phyloP scores from a whole-genome alignment of 2,329 filamentous ascomycete species.

The Ophiostoma ips region DNA sequence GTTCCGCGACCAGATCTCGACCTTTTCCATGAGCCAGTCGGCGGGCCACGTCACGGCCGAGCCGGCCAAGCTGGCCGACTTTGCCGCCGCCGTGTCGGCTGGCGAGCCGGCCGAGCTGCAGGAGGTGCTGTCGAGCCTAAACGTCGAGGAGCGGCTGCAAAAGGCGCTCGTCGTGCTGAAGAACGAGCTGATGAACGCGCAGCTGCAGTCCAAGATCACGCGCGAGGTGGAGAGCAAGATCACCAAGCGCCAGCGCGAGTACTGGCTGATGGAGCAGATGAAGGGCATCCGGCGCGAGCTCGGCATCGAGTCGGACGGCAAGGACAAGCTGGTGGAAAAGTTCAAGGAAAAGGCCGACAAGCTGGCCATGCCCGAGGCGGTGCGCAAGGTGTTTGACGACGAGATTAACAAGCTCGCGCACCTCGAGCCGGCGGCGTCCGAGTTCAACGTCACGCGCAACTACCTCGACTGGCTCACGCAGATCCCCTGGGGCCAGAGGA shows the following conservation, averaged over 20 bases:
- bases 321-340: constrained; percentile 93
- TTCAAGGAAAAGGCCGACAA: constrained; percentile 93
- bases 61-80: constrained; percentile 88
- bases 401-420: constrained; percentile 95
- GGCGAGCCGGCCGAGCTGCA: constrained; percentile 87
- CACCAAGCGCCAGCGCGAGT: constrained; percentile 90
- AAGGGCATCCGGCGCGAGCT: constrained; percentile 93
- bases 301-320: constrained; percentile 92
- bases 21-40: constrained; percentile 90
- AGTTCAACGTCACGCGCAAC: constrained; percentile 97
- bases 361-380: constrained; percentile 89
- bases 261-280: constrained; percentile 99
- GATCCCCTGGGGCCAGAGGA: constrained; percentile 92
- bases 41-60: constrained; percentile 92
- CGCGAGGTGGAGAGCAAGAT: constrained; percentile 98
- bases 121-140: constrained; percentile 74
- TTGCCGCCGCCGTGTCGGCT: constrained; percentile 90
- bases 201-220: constrained; percentile 90
- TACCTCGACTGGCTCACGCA: constrained; percentile 98
- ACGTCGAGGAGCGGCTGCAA: constrained; percentile 82
- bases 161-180: constrained; percentile 88
- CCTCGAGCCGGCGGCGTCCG: constrained; percentile 86
- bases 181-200: constrained; percentile 96
- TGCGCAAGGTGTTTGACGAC: constrained; percentile 96
- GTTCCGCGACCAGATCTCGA: constrained; percentile 94